Percentiles rank a stretch among this genome's conserved stretches.
phyloP scores from a whole-genome alignment of 1,284 basidiomycete genomes.

The Wallemia ichthyophaga region DNA sequence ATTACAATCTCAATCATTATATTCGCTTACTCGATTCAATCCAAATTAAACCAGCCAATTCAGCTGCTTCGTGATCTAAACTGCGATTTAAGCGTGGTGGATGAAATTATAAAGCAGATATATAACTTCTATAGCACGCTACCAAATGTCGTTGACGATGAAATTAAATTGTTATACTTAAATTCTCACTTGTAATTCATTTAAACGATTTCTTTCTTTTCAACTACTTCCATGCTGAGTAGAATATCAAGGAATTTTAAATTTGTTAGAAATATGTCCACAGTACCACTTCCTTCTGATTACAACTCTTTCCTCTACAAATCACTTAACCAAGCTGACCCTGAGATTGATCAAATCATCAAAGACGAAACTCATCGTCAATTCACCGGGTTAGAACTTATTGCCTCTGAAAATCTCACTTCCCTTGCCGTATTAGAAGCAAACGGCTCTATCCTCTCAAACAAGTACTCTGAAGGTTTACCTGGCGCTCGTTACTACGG shows the following conservation, averaged over 20 bases:
- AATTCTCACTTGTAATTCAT: neutral
- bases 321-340: slow-evolving; percentile 64
- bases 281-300: neutral
- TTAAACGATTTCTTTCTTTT: neutral
- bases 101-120: neutral
- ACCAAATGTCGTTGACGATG: neutral
- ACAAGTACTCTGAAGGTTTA: slow-evolving; percentile 93
- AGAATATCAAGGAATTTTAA: neutral
- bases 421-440: slow-evolving; percentile 85
- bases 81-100: neutral
- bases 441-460: slow-evolving; percentile 93
- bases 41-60: neutral
- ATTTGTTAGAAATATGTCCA: neutral
- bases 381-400: slow-evolving; percentile 88
- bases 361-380: slow-evolving; percentile 98
- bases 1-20: neutral
- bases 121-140: neutral
- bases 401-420: slow-evolving; percentile 89
- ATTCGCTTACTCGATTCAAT: neutral
- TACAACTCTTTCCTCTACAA: slow-evolving; percentile 78
- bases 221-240: neutral
- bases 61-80: neutral
- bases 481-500: slow-evolving; percentile 91
- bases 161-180: neutral
- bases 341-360: slow-evolving; percentile 83